Conservation (phyloP, 2,329 filamentous ascomycete species). For the Xylariaceae sp. region DNA sequence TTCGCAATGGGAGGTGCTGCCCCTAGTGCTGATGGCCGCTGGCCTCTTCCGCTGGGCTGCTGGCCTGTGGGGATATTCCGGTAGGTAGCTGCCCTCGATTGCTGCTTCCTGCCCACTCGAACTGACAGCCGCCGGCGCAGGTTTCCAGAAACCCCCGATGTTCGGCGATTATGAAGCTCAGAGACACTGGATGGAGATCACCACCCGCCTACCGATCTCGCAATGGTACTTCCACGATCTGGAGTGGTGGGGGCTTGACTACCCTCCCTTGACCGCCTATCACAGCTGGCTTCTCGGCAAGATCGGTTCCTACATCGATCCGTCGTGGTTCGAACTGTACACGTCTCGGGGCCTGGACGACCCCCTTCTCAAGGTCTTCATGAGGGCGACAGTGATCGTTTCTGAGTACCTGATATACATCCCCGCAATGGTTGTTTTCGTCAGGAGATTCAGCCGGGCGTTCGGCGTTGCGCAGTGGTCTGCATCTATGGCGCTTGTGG, state of each 20-base stretch:
- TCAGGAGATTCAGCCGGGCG: conserved; percentile 69
- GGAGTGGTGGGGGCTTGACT: conserved; percentile 96
- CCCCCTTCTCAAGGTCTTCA: conserved; percentile 78
- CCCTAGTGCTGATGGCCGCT: conserved; percentile 80
- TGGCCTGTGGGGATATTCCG: conserved; percentile 91
- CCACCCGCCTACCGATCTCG: conserved; percentile 77
- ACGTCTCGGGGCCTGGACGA: conserved; percentile 77
- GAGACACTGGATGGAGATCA: conserved; percentile 98
- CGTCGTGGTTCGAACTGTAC: conserved; percentile 80
- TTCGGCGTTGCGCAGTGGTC: conserved; percentile 76
- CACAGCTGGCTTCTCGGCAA: conserved; percentile 94
- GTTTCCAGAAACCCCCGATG: conserved; percentile 77
- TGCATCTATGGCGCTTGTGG: conserved; percentile 74
- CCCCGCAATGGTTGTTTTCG: conserved; percentile 77
- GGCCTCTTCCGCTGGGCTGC: conserved; percentile 91
- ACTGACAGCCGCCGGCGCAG: conserved; percentile 32
- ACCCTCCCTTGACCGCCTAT: conserved; percentile 94
- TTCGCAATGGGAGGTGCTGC: conserved; percentile 88
- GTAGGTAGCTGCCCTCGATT: conserved; percentile 35
- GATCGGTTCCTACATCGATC: conserved; percentile 71
- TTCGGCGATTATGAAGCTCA: conserved; percentile 97
- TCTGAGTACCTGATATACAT: conserved; percentile 90
- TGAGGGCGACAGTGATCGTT: conserved; percentile 84
- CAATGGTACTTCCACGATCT: conserved; percentile 98
- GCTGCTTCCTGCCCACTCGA: conserved; percentile 2